Conservation (phyloP, 805 yeast species). For the Saturnispora galanensis region DNA sequence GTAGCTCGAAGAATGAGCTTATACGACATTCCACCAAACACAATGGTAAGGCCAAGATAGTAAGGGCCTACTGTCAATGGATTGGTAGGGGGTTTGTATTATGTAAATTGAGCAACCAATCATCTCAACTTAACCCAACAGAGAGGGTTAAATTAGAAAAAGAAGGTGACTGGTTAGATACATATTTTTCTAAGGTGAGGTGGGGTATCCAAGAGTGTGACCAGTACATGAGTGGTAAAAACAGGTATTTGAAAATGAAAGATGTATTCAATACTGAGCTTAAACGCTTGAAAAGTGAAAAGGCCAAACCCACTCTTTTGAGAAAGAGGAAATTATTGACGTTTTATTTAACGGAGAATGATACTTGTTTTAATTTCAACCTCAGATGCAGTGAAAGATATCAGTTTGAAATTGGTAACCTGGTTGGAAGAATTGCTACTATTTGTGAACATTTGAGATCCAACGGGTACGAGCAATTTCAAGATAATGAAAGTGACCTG, state of each 20-base stretch:
- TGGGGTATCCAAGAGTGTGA: no score
- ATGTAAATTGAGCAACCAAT: slow-evolving; percentile 2
- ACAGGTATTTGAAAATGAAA: background rate
- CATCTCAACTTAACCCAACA: background rate
- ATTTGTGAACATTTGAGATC: background rate
- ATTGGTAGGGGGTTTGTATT: slow-evolving; percentile 1
- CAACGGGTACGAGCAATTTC: background rate
- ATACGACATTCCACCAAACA: background rate
- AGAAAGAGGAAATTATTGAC: slow-evolving; percentile 4
- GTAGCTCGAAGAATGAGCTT: background rate
- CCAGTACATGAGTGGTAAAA: background rate
- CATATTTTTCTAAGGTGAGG: slow-evolving; percentile 1
- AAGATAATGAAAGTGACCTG: background rate
- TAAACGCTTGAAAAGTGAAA: background rate
- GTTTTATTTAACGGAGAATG: slow-evolving; percentile 5
- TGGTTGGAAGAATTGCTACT: slow-evolving; percentile 2
- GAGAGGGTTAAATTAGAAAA: background rate
- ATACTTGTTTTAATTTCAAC: background rate
- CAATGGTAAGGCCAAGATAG: background rate
- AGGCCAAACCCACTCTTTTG: background rate
- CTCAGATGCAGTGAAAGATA: no score
- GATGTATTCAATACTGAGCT: background rate
- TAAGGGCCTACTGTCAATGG: slow-evolving; percentile 2
- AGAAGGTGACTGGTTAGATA: background rate
- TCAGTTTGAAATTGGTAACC: background rate